Evolutionary conservation across 768 basidiomycete species (phyloP), one percentile per base, ranked within the genome.

Genomic region (Neoboletus magnificus): DNA sequence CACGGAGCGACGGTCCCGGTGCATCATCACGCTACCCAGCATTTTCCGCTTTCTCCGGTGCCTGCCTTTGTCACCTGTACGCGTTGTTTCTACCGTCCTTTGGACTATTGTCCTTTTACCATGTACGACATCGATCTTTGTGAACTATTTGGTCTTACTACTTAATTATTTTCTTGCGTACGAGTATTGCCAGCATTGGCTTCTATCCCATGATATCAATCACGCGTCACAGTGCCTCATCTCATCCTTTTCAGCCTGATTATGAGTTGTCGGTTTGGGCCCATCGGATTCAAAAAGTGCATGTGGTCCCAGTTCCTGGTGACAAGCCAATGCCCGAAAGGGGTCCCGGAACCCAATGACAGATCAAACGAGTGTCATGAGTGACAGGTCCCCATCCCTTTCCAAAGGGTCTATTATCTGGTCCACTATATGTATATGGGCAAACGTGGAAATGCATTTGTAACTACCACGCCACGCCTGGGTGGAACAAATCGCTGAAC

Each of bases 101-200:
- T 33, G 53, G 46, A 52, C 51, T 50, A 45, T 54, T 59, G 48
- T 58, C 48, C 42, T 50, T 35, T 51, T 46, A 52, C n/a, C 51
- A 40, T 68, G 66, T 66, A 63, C 55, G 36, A 43, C 48, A 55
- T 52, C n/a, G n/a, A n/a, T n/a, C 45, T 9, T 30, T 43, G 51
- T 25, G 44, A 52, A 36, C 56, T 55, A 50, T 57, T 40, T 56
- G 50, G 27, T 48, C 36, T 32, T 25, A 33, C 49, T 22, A 44
- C 52, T 46, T 68, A 66, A 56, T 66, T 63, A 61, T 58, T 55
- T 52, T 58, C 54, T 54, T 63, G 58, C 64, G 52, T 61, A 66
- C 50, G 37, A 50, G 35, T 43, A 56, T 39, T 55, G 12, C 29
- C 35, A 54, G 54, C 62, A 56, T 52, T 35, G 2, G 4, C 45